These are phyloP conservation scores for Cercophora samala DNA, from an alignment of 495 filamentous ascomycete species.

Conservation along the genomic window DNA sequence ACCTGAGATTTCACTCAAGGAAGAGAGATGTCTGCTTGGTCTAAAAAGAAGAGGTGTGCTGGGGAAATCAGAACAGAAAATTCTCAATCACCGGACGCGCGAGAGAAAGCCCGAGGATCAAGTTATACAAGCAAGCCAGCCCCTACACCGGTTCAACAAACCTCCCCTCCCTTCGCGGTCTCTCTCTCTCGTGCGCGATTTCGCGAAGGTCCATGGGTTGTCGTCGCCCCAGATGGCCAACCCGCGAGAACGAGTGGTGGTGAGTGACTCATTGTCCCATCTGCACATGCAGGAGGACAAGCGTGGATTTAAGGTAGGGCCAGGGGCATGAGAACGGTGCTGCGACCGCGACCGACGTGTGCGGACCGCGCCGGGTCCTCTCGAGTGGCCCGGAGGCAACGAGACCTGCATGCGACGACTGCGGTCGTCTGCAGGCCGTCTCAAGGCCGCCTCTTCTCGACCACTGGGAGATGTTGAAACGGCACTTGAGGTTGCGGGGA, in stretches of 20 bases:
- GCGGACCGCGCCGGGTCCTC: constrained; percentile 31
- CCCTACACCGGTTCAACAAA: neutral
- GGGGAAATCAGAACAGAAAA: constrained; percentile 14
- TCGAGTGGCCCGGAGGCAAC: constrained; percentile 26
- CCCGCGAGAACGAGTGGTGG: constrained; percentile 29
- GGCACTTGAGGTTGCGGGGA: constrained; percentile 18
- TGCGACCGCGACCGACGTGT: constrained; percentile 25
- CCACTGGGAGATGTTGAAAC: constrained; percentile 28
- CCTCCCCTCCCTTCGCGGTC: constrained; percentile 3
- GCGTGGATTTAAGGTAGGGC: constrained; percentile 8
- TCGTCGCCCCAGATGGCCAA: constrained; percentile 24
- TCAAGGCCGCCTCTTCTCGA: constrained; percentile 22
- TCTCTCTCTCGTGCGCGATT: constrained; percentile 16
- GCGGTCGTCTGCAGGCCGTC: constrained; percentile 28
- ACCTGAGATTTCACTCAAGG: neutral
- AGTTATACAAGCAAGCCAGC: constrained; percentile 10
- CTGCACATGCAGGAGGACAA: constrained; percentile 22
- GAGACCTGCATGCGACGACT: constrained; percentile 26
- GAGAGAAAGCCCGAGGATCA: neutral
- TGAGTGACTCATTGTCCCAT: constrained; percentile 30
- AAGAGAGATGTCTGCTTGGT: neutral
- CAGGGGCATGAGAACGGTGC: constrained; percentile 5
- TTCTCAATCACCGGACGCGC: constrained; percentile 9
- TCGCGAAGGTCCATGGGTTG: constrained; percentile 10
- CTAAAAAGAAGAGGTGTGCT: neutral